Percentiles rank a stretch among this genome's conserved stretches.
phyloP scores from a whole-genome alignment of 1,284 basidiomycete species.

The Cryptococcus floricola region DNA sequence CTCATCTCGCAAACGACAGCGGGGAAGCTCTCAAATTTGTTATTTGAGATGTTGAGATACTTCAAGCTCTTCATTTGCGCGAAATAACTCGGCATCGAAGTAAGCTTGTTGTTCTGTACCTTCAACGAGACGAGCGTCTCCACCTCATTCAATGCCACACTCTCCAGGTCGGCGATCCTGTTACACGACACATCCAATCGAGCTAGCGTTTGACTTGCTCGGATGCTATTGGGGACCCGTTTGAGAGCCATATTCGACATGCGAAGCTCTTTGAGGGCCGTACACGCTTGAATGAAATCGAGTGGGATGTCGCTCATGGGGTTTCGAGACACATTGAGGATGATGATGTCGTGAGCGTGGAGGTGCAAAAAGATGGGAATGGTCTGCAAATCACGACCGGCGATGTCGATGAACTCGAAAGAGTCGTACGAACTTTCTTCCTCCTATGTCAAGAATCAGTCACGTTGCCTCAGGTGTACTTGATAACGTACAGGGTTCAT shows the following conservation, averaged over 20 bases:
- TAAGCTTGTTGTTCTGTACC: conserved; percentile 89
- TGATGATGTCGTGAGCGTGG: conserved; percentile 79
- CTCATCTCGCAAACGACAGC: conserved; percentile 69
- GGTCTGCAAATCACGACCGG: conserved; percentile 75
- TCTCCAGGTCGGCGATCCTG: conserved; percentile 82
- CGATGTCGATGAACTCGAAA: conserved; percentile 81
- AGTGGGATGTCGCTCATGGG: conserved; percentile 94
- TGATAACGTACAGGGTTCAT: conserved; percentile 57
- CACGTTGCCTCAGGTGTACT: background rate
- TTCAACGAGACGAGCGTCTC: conserved; percentile 68
- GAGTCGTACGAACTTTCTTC: conserved; percentile 70
- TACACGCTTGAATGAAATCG: conserved; percentile 92
- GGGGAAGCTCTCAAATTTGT: conserved; percentile 84
- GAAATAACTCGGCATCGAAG: conserved; percentile 81
- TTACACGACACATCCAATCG: conserved; percentile 91
- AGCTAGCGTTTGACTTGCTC: conserved; percentile 68
- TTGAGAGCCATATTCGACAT: conserved; percentile 94
- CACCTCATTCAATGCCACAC: conserved; percentile 76
- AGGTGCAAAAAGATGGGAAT: conserved; percentile 87
- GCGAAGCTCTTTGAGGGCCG: conserved; percentile 75
- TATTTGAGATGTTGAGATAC: conserved; percentile 93
- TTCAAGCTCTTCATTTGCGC: conserved; percentile 67
- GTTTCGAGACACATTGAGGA: conserved; percentile 87
- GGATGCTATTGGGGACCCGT: conserved; percentile 80
- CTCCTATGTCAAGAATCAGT: conserved; percentile 45